Evolutionary conservation across 139 green algal species (phyloP).

Genomic region (Haematococcus sp.): DNA sequence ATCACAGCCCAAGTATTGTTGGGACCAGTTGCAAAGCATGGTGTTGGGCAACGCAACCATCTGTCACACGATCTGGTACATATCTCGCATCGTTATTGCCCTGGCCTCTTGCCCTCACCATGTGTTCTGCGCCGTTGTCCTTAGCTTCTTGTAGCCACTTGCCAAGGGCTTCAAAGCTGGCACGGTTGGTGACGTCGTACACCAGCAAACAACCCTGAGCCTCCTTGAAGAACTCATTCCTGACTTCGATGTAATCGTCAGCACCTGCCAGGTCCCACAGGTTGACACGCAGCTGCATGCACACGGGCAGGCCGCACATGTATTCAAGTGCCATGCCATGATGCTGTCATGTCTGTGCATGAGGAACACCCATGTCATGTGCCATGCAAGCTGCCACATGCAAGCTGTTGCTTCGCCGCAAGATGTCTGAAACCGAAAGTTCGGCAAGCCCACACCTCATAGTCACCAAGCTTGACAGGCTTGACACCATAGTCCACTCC

Average conservation of each 20-base stretch:
- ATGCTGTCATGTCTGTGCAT: too few species aligned
- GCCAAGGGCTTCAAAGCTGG: conserved; percentile 52
- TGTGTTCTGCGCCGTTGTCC: conserved; percentile 38
- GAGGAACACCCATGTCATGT: too few species aligned
- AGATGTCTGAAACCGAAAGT: not conserved
- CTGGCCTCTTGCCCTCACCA: too few species aligned
- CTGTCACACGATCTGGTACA: too few species aligned
- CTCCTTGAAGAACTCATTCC: conserved; percentile 76
- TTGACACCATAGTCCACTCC: conserved; percentile 75
- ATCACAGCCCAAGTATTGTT: not conserved
- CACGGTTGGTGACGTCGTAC: conserved; percentile 49
- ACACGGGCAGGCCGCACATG: not conserved
- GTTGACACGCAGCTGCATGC: conserved; percentile 58
- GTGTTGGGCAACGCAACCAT: not conserved
- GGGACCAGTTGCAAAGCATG: not conserved
- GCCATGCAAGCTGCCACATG: not conserved
- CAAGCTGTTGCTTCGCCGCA: not conserved
- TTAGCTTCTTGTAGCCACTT: conserved; percentile 51
- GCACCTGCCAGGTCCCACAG: conserved; percentile 64
- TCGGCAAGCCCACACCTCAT: conserved; percentile 54
- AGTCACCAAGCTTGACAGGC: conserved; percentile 46
- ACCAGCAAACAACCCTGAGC: conserved; percentile 42
- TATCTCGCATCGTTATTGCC: too few species aligned
- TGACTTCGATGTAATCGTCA: conserved; percentile 50
- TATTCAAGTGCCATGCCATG: too few species aligned